Conservation (phyloP, 2,329 filamentous ascomycete genomes). For the Cercospora sojina region DNA sequence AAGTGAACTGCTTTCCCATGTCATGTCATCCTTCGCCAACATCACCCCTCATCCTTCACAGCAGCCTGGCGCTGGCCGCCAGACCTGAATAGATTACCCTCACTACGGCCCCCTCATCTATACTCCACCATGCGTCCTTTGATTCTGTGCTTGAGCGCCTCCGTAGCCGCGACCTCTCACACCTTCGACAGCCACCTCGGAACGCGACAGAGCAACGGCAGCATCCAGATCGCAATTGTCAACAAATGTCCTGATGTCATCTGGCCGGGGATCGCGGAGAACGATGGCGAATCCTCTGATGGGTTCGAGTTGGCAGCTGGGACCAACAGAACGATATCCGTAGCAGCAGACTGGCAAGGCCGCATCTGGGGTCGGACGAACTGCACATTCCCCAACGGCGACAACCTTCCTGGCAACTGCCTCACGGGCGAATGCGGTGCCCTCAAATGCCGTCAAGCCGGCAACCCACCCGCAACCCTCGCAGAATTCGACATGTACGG, state of each 20-base stretch:
- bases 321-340: conserved; percentile 59
- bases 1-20: not conserved
- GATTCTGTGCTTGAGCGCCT: not conserved
- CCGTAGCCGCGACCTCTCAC: not conserved
- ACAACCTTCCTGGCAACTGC: conserved; percentile 57
- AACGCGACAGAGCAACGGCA: conserved; percentile 2
- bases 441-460: conserved; percentile 61
- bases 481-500: conserved; percentile 77
- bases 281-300: conserved; percentile 63
- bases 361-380: conserved; percentile 82
- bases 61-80: conserved; percentile 10
- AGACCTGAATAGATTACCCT: not conserved
- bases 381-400: conserved; percentile 69
- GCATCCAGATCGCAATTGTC: conserved; percentile 61
- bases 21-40: not conserved
- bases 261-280: conserved; percentile 71
- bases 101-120: not conserved
- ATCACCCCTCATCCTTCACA: conserved; percentile 1
- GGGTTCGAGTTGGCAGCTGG: conserved; percentile 65
- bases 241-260: conserved; percentile 71
- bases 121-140: conserved; percentile 4
- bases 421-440: conserved; percentile 73
- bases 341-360: conserved; percentile 74
- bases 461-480: conserved; percentile 70
- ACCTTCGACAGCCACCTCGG: not conserved